phyloP scores from a whole-genome alignment of 495 filamentous ascomycete genomes.

The Rusavskia elegans region DNA sequence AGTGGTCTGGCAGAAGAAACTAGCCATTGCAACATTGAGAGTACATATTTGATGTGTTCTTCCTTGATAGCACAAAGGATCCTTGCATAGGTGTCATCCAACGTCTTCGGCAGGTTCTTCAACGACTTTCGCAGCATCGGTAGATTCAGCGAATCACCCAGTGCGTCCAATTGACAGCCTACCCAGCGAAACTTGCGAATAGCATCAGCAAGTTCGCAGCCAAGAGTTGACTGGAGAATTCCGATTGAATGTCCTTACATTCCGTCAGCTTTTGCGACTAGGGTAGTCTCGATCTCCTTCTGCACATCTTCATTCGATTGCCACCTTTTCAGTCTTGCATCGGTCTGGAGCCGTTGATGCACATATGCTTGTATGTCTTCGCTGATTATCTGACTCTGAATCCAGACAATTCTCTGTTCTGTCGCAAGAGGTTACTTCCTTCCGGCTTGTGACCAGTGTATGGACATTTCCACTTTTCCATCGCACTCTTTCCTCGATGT shows the following conservation, averaged over 20 bases:
- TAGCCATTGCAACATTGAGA: conserved; percentile 19
- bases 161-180: conserved; percentile 19
- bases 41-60: conserved; percentile 5
- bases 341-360: conserved; percentile 13
- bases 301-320: neutral
- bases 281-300: conserved; percentile 12
- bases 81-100: conserved; percentile 23
- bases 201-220: conserved; percentile 9
- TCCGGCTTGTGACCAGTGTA: conserved; percentile 24
- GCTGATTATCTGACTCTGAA: conserved; percentile 8
- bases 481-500: conserved; percentile 5
- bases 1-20: conserved; percentile 14
- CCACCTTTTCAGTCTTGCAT: conserved; percentile 18
- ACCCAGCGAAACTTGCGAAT: conserved; percentile 23
- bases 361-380: conserved; percentile 20
- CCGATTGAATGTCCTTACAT: conserved; percentile 15
- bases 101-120: conserved; percentile 17
- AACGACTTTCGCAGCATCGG: conserved; percentile 18
- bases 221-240: neutral
- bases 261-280: conserved; percentile 17
- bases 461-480: conserved; percentile 17
- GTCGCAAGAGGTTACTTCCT: conserved; percentile 12
- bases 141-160: conserved; percentile 12
- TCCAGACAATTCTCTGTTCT: conserved; percentile 4
- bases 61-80: conserved; percentile 18